These are phyloP conservation scores for Dryas integrifolia DNA, from an alignment of 331 rosid genomes.

Conservation along the genomic window DNA sequence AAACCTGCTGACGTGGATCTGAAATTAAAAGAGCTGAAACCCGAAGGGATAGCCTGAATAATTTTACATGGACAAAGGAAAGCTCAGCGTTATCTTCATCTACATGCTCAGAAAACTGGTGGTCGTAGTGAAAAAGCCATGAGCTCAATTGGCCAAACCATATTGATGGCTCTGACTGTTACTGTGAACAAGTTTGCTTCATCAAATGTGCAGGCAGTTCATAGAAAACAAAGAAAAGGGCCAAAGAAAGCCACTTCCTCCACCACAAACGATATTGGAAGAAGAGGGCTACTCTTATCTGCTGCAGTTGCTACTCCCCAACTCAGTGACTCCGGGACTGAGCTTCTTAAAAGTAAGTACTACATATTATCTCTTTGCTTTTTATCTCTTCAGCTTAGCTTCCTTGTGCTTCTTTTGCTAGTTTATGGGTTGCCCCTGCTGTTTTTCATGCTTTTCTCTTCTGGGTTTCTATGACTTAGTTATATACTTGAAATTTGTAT, in stretches of 20 bases:
- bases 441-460: not conserved
- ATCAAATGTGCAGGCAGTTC: conserved; percentile 71
- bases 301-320: conserved; percentile 48
- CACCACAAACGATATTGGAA: conserved; percentile 34
- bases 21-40: not conserved
- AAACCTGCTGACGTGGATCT: conserved; percentile 3
- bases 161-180: conserved; percentile 58
- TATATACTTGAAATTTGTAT: conserved; percentile 19
- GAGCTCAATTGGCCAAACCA: conserved; percentile 57
- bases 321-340: conserved; percentile 61
- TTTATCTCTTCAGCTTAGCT: not conserved
- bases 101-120: conserved; percentile 26
- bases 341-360: conserved; percentile 63
- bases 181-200: conserved; percentile 76
- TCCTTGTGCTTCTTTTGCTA: not conserved
- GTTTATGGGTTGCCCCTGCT: not conserved
- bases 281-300: conserved; percentile 66
- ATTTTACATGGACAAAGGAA: not conserved
- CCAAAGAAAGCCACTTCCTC: conserved; percentile 20
- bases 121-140: conserved; percentile 32
- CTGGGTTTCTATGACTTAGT: not conserved
- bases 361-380: not conserved
- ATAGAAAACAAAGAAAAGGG: conserved; percentile 28
- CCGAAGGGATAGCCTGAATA: not conserved
- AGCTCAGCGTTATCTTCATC: conserved; percentile 33